Conservation (phyloP, 208 protist genomes). For the Strigomonas galati region DNA sequence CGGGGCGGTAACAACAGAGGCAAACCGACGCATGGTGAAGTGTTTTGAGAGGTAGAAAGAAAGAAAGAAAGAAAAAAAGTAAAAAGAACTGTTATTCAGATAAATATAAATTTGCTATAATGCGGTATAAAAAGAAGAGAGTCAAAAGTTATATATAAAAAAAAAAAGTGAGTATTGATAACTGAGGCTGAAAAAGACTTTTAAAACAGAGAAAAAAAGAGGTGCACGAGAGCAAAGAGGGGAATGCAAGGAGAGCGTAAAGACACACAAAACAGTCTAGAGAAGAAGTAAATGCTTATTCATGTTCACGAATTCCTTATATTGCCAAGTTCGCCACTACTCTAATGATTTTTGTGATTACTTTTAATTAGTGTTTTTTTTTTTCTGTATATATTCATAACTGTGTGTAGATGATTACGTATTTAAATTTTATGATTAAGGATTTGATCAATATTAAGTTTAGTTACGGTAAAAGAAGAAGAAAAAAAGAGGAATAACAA, state of each 20-base stretch:
- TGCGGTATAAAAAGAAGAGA: background rate
- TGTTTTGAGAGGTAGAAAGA: conserved; percentile 17
- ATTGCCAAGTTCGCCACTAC: background rate
- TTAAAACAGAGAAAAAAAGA: conserved; percentile 11
- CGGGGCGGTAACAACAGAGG: conserved; percentile 10
- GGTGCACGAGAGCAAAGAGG: no score
- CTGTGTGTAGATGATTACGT: no score
- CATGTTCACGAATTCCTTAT: background rate
- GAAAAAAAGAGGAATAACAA: background rate
- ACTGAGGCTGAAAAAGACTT: background rate
- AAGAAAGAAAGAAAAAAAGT: conserved; percentile 15
- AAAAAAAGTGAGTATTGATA: background rate
- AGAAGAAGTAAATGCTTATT: no score
- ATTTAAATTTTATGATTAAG: background rate
- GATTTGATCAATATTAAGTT: conserved; percentile 15
- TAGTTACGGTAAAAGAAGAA: conserved; percentile 10
- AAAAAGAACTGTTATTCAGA: background rate
- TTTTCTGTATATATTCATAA: background rate
- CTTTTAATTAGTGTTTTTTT: background rate
- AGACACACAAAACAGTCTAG: no score
- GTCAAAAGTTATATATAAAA: conserved; percentile 5
- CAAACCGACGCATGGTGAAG: conserved; percentile 37
- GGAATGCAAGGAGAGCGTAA: no score
- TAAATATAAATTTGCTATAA: background rate
- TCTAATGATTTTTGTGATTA: conserved; percentile 1